phyloP scores from a whole-genome alignment of 768 basidiomycete species.

The Suillus alpinus region DNA sequence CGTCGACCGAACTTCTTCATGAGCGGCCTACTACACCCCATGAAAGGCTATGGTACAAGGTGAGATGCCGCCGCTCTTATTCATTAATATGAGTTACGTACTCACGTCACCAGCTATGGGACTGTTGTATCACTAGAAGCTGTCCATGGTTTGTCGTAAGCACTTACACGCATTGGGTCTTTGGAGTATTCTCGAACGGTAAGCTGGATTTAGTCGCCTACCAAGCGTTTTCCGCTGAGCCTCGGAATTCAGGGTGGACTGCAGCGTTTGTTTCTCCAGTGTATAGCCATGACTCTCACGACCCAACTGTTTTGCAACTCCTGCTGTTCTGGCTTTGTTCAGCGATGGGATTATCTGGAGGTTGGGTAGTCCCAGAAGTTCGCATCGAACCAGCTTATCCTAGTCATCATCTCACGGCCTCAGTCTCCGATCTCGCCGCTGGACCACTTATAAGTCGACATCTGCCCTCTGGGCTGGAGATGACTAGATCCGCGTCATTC shows the following conservation, averaged over 20 bases:
- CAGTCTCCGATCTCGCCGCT: constrained; percentile 18
- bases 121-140: constrained; percentile 33
- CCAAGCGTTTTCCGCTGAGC: constrained; percentile 4
- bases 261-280: constrained; percentile 49
- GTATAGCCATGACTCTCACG: constrained; percentile 36
- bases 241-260: constrained; percentile 44
- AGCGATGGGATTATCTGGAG: constrained; percentile 40
- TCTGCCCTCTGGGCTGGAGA: not conserved
- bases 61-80: constrained; percentile 4
- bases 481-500: not conserved
- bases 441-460: not conserved
- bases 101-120: constrained; percentile 33
- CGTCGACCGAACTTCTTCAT: constrained; percentile 16
- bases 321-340: constrained; percentile 57
- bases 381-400: constrained; percentile 16
- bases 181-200: constrained; percentile 41
- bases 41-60: constrained; percentile 59
- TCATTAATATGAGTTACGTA: constrained; percentile 9
- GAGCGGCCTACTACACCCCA: constrained; percentile 21
- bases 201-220: constrained; percentile 6
- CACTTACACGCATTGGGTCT: constrained; percentile 42
- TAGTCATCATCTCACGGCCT: constrained; percentile 25
- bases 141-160: constrained; percentile 42
- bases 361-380: constrained; percentile 28
- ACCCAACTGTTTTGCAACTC: constrained; percentile 50